Evolutionary conservation across 805 yeast genomes (phyloP), one percentile per base, ranked within the genome.

Genomic region (Grigorovia yakushimaensis): DNA sequence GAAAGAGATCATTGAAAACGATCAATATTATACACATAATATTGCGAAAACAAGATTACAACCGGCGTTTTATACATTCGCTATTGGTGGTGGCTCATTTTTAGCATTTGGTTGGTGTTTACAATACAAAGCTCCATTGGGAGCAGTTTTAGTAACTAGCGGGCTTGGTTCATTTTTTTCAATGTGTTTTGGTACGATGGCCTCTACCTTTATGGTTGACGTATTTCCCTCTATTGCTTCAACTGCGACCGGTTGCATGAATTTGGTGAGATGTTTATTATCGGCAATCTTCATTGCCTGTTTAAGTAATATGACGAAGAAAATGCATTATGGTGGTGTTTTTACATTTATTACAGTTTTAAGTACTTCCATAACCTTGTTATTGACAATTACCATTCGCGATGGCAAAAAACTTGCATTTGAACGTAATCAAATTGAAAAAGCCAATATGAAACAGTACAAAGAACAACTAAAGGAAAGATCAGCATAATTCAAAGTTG

Each of bases 101-200:
- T 54, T 76, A 0, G 50, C 81, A 24, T 84, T 75, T 62, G 95
- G 94, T 1, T 87, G 95, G 95, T 77, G 87, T 50, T 56, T 86
- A 13, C 69, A 76, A 35, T 63, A 65, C 22, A 62, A 68, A 27
- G 71, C 73, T 4, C 69, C 71, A 39, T 63, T 81, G 30, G 71
- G 81, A 0, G 76, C 78, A 0, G 77, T 84, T 5, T 65, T 86
- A 15, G 72, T 85, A 1, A 67, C 77, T 49, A 70, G 82, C 5
- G 79, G 78, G 42, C 60, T 82, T 46, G 70, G 78, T 2, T 79
- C 89, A 6, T 62, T 73, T 49, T 73, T 81, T n/a, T 70, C 81
- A 4, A 74, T 82, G 53, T 76, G 78, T 44, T 74, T 79, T 40
- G 57, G 83, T 38, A 73, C 82, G 13, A 72, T 77, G 33, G 70